These are phyloP conservation scores for Cyamopsis tetragonoloba DNA, from an alignment of 306 rosid species.

Conservation along the genomic window DNA sequence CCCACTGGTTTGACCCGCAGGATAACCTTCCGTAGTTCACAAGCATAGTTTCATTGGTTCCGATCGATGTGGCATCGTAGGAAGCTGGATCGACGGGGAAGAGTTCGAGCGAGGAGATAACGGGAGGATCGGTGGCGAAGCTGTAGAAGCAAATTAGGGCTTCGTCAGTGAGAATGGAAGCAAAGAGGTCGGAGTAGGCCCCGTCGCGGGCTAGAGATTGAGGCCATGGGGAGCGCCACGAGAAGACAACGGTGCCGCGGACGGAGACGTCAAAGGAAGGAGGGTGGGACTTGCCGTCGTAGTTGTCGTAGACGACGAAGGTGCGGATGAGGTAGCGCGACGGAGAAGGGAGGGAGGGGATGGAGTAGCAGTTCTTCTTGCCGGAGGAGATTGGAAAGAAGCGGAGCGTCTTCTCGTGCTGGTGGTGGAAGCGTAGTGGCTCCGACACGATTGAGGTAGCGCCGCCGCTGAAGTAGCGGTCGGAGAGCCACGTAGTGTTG, in stretches of 20 bases:
- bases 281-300: slow-evolving; percentile 83
- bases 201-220: slow-evolving; percentile 56
- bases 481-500: slow-evolving; percentile 70
- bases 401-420: slow-evolving; percentile 84
- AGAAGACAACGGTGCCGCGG: slow-evolving; percentile 68
- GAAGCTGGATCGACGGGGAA: slow-evolving; percentile 59
- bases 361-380: slow-evolving; percentile 79
- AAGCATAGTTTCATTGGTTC: slow-evolving; percentile 25
- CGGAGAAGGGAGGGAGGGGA: slow-evolving; percentile 44
- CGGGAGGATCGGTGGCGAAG: slow-evolving; percentile 89
- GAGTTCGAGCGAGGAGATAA: slow-evolving; percentile 68
- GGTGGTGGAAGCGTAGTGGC: slow-evolving; percentile 63
- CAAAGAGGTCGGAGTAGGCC: slow-evolving; percentile 84
- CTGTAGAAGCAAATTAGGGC: slow-evolving; percentile 84
- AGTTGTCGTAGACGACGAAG: slow-evolving; percentile 87
- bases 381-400: slow-evolving; percentile 76
- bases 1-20: slow-evolving; percentile 81
- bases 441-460: slow-evolving; percentile 62
- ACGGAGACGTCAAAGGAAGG: slow-evolving; percentile 88
- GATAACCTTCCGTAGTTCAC: slow-evolving; percentile 80
- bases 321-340: slow-evolving; percentile 69
- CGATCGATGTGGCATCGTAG: slow-evolving; percentile 44
- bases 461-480: slow-evolving; percentile 86
- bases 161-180: slow-evolving; percentile 37
- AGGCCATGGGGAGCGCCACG: slow-evolving; percentile 92